Base-by-base conservation (phyloP, 805 yeast species). In the Wickerhamomyces strasburgensis region DNA sequence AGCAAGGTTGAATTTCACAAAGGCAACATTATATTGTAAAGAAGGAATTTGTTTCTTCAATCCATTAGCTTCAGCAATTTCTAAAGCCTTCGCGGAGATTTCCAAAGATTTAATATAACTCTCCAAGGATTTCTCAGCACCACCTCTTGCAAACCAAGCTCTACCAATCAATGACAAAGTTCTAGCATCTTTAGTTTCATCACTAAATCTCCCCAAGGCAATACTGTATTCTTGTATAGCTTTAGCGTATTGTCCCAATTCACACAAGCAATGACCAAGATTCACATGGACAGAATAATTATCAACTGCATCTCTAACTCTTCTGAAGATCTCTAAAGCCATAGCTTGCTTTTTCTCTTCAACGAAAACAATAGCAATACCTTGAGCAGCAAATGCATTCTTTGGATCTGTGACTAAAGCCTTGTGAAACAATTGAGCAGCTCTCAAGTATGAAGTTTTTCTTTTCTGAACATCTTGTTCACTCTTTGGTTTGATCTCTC, bases 301-400 rank as follows among this genome's bases (percentile, higher is more conserved):
- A 54, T 84, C 82, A 46, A 89, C 67, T 5, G 97, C 82, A 52
- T 93, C 98, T 54, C 96, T 75, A 37, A 89, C 78, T 49, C 89
- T 87, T 58, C 94, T 75, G 53, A 93, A 79, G 31, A 89, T 80
- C 47, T 86, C 95, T 52, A 89, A 68, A 0, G 98, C 96, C 43
- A 80, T 70, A 18, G 76, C 78, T 24, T 76, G 64, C 48, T 84
- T 80, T 47, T 80, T 80, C 52, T 80, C 81, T 52, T 90, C 97
- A 9, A 95, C 94, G 58, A 87, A 84, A 5, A 88, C 78, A 38
- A 93, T 87, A 1, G 97, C 98, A 44, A 93, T 71, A 38, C 99
- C 99, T 61, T 93, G 98, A 1, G 98, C 98, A 5, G 98, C 99
- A 64, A 81, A 93, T 1, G 89, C 90, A 56, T 90, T 86, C 48